A percentile compares a stretch with the other conserved stretches of the same genome.
These are phyloP conservation scores for Leishmania gerbilli DNA, from an alignment of 208 protist genomes.

Conservation along the genomic window DNA sequence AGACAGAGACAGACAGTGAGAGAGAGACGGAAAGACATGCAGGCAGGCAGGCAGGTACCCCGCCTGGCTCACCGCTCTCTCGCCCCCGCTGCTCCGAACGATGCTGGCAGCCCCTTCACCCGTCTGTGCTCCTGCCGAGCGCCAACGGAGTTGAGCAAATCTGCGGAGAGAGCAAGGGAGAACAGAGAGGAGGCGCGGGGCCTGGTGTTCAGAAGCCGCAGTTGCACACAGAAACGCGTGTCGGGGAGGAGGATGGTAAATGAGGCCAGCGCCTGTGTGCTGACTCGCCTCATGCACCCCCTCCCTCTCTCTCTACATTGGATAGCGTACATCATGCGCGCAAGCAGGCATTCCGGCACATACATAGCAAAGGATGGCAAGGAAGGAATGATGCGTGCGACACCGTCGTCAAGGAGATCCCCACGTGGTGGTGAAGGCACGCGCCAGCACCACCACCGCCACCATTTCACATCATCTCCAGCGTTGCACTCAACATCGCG, in stretches of 20 bases:
- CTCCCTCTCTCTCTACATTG: background rate
- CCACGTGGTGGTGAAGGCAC: background rate
- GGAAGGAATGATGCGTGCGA: background rate
- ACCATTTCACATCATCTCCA: constrained; percentile 14
- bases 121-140: background rate
- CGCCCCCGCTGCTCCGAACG: background rate
- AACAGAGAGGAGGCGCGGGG: background rate
- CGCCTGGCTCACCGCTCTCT: background rate
- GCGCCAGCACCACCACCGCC: background rate
- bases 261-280: background rate
- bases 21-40: too few relatives aligned
- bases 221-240: too few relatives aligned
- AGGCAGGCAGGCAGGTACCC: too few relatives aligned
- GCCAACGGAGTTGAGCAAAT: background rate
- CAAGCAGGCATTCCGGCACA: background rate
- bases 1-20: background rate
- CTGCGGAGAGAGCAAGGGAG: background rate
- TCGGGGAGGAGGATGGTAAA: background rate
- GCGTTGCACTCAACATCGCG: constrained; percentile 15
- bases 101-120: background rate
- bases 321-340: background rate
- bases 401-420: background rate
- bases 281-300: background rate
- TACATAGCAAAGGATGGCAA: background rate
- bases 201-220: background rate